Evolutionary conservation across 768 basidiomycete species (phyloP).

Genomic region (Clavaria fumosa): DNA sequence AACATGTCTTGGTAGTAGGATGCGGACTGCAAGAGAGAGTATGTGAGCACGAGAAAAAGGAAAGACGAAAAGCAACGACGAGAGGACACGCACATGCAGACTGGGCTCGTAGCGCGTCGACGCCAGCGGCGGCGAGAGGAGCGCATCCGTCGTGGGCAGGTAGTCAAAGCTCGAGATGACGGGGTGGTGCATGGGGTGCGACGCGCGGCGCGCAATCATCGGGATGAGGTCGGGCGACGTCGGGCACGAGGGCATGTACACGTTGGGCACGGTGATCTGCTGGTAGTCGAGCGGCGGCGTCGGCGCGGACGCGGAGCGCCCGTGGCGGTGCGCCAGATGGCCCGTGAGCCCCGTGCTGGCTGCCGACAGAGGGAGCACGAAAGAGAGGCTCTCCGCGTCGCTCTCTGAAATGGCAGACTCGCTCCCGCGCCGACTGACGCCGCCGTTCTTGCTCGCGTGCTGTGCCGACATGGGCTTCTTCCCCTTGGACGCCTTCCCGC

Average conservation of each 20-base stretch:
- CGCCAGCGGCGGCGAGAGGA: slow-evolving; percentile 26
- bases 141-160: slow-evolving; percentile 26
- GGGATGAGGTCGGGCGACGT: slow-evolving; percentile 42
- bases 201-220: slow-evolving; percentile 47
- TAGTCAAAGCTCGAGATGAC: slow-evolving; percentile 40
- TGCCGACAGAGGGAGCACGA: slow-evolving; percentile 22
- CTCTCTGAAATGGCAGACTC: slow-evolving; percentile 29
- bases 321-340: slow-evolving; percentile 15
- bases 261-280: slow-evolving; percentile 52
- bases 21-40: too few relatives aligned
- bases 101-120: slow-evolving; percentile 31
- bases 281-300: slow-evolving; percentile 49
- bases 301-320: slow-evolving; percentile 37
- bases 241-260: slow-evolving; percentile 47
- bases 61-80: slow-evolving; percentile 6
- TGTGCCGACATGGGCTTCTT: slow-evolving; percentile 8
- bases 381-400: slow-evolving; percentile 22
- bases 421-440: slow-evolving; percentile 19
- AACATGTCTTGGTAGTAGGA: slow-evolving; percentile 38
- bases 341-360: too few relatives aligned
- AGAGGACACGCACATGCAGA: slow-evolving; percentile 23
- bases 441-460: slow-evolving; percentile 27
- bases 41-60: slow-evolving; percentile 5
- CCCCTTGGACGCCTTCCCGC: slow-evolving; percentile 19
- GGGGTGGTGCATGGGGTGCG: slow-evolving; percentile 33